Base-by-base conservation (phyloP, 2,329 filamentous ascomycete species). In the Aphanoascus verrucosus region DNA sequence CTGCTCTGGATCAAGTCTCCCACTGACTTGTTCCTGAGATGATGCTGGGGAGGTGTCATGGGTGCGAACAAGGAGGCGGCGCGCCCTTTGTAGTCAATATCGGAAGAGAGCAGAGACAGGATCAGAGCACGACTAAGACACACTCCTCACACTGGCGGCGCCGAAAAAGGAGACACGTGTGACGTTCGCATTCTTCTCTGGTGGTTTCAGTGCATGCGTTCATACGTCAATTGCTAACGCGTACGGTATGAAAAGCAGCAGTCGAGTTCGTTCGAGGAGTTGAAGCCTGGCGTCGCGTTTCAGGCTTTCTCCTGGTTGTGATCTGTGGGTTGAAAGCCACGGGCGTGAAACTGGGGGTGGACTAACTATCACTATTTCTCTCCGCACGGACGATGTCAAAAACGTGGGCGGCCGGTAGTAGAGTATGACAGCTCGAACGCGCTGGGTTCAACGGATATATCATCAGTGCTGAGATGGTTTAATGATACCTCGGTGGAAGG, bases 201-300 rank as follows among this genome's bases (percentile, higher is more conserved):
- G 31, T 44, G 40, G 35, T 34, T 44, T 51, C 49, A 51, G 38
- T 37, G 49, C 49, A 34, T 43, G 40, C n/a, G 23, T 37, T 41
- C 7, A 34, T 43, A 51, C 38, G 28, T 44, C 49, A 51, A 51
- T 51, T 42, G 40, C 49, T 44, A 51, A 51, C 49, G 28, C 49
- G 40, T 19, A 51, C 28, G 9, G 40, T 44, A 40, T 51, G 44
- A 31, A 50, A 31, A 38, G n/a, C n/a, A n/a, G n/a, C n/a, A n/a
- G 38, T 44, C 38, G 40, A 37, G 32, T 19, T n/a, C 14, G 38
- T 41, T n/a, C 23, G 38, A 2, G 31, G 44, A 28, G 35, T 44
- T n/a, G 34, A 37, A 28, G 31, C 49, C 43, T 51, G 49, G 8
- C n/a, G 38, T 37, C 31, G 23, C 28, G 49, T 51, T 51, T 51